Evolutionary conservation across 2,329 filamentous ascomycete genomes (phyloP).

Genomic region (Microsporum audouinii): DNA sequence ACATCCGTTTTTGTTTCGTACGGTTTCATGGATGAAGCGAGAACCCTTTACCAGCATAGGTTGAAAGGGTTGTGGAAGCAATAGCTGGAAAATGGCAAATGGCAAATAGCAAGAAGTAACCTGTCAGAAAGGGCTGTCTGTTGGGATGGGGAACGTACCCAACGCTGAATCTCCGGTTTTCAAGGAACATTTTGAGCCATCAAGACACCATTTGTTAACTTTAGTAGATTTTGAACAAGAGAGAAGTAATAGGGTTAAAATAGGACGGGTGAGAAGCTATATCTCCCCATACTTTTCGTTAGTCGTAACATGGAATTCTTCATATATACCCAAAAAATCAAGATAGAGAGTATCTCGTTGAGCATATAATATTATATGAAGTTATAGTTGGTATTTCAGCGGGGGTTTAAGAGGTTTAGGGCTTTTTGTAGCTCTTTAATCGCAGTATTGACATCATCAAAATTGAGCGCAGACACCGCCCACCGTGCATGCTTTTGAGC

Average conservation of each 20-base stretch:
- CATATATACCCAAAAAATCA: not conserved
- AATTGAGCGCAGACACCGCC: slow-evolving; percentile 93
- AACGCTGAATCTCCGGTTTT: not conserved
- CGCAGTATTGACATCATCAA: slow-evolving; percentile 86
- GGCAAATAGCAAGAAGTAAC: not conserved
- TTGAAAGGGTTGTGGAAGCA: not conserved
- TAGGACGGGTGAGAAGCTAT: too few relatives aligned
- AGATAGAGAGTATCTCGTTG: not conserved
- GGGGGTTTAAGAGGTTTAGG: slow-evolving; percentile 56
- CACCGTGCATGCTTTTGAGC: slow-evolving; percentile 95
- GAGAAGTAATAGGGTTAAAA: not conserved
- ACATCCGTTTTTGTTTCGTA: not conserved
- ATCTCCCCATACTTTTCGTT: not conserved
- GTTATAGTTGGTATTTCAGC: slow-evolving; percentile 24
- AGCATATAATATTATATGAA: not conserved
- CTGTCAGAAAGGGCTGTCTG: not conserved
- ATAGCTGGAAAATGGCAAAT: not conserved
- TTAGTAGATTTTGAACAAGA: not conserved
- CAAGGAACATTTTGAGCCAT: not conserved
- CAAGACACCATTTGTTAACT: not conserved
- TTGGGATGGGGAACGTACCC: not conserved
- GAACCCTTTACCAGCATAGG: not conserved
- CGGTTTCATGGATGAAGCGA: not conserved
- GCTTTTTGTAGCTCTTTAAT: slow-evolving; percentile 73
- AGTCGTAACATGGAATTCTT: not conserved